These are phyloP conservation scores for Sporodiniella umbellata DNA, from an alignment of 371 early-diverging fungal genomes.

Conservation along the genomic window DNA sequence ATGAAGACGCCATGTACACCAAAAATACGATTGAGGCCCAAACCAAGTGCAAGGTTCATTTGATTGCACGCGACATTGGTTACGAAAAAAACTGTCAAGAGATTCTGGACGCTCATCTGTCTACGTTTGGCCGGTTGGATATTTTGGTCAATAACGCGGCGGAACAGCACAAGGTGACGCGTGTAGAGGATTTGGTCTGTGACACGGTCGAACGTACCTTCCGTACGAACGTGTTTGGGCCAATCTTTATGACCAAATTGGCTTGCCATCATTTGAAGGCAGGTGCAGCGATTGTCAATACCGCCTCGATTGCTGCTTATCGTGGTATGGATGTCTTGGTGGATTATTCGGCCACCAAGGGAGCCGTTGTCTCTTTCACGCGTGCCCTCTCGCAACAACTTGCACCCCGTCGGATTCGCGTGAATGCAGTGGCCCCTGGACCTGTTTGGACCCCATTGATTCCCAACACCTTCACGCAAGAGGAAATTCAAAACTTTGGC, in stretches of 20 bases:
- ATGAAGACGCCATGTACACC: slow-evolving; percentile 45
- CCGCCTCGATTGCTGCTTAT: slow-evolving; percentile 61
- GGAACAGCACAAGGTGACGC: slow-evolving; percentile 47
- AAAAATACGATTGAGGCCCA: slow-evolving; percentile 45
- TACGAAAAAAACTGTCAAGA: slow-evolving; percentile 43
- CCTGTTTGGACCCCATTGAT: slow-evolving; percentile 68
- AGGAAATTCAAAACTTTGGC: slow-evolving; percentile 63
- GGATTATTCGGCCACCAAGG: slow-evolving; percentile 59
- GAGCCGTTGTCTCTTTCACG: slow-evolving; percentile 58
- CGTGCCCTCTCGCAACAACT: slow-evolving; percentile 60
- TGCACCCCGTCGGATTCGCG: slow-evolving; percentile 57
- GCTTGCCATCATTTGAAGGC: slow-evolving; percentile 45
- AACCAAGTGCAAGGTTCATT: slow-evolving; percentile 34
- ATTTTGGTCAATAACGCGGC: slow-evolving; percentile 66
- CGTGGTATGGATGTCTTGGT: slow-evolving; percentile 54
- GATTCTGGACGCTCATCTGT: slow-evolving; percentile 38
- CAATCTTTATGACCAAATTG: slow-evolving; percentile 55
- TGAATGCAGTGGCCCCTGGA: slow-evolving; percentile 67
- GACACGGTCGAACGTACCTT: slow-evolving; percentile 44
- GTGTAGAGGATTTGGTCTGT: slow-evolving; percentile 35
- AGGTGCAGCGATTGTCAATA: slow-evolving; percentile 53
- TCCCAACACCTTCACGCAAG: slow-evolving; percentile 60
- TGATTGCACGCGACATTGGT: slow-evolving; percentile 50
- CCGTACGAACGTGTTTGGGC: slow-evolving; percentile 56
- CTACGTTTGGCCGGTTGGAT: slow-evolving; percentile 51